Conservation (phyloP, 208 protist genomes). For the Trypanosoma mega region DNA sequence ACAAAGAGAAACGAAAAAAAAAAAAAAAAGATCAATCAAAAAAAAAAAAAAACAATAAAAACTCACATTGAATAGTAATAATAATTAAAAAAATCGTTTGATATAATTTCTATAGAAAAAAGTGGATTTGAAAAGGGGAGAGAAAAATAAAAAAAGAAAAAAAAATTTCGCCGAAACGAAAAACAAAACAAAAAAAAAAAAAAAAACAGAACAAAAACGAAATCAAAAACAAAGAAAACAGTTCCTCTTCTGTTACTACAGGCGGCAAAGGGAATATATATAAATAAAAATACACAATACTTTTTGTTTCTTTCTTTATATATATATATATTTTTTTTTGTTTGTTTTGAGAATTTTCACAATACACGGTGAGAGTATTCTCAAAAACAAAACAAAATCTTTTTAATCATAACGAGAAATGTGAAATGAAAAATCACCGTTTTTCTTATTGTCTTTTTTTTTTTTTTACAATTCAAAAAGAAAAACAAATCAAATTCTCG, state of each 20-base stretch:
- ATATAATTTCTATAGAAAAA: no score
- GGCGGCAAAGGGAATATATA: no score
- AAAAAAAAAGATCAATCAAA: conserved; percentile 6
- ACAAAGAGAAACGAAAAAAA: background rate
- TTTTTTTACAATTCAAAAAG: background rate
- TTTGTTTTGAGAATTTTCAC: no score
- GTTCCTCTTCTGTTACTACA: no score
- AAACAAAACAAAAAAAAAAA: conserved; percentile 8
- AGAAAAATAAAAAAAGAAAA: conserved; percentile 9
- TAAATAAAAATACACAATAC: conserved; percentile 2
- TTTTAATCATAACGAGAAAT: no score
- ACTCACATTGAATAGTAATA: no score
- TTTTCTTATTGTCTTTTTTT: background rate
- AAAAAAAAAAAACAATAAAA: conserved; percentile 13
- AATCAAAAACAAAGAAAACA: background rate
- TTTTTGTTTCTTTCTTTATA: background rate
- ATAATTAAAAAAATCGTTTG: no score
- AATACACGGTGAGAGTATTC: no score
- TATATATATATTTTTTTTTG: background rate
- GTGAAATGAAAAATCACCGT: no score
- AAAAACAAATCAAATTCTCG: background rate
- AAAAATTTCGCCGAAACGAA: conserved; percentile 10
- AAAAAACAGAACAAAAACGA: conserved; percentile 7
- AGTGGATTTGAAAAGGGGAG: background rate
- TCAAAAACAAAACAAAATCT: no score